Evolutionary conservation across 2,329 filamentous ascomycete genomes (phyloP), one percentile per base, ranked within the genome.

Genomic region (Trichoderma sp.): DNA sequence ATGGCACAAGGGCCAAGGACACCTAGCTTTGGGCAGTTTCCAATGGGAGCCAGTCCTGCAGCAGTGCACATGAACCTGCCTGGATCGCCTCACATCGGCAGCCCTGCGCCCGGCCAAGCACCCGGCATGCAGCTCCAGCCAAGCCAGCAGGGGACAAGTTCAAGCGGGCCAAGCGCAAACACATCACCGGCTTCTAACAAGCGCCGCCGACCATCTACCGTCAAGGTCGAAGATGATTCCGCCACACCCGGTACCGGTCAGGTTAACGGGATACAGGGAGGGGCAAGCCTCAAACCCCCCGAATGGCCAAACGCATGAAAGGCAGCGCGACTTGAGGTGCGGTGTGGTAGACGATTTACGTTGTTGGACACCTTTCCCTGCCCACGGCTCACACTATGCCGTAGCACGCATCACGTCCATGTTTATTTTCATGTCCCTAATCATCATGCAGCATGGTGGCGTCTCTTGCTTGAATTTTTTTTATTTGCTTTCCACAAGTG

Each of bases 81-180:
- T 33, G 91, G 90, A 18, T 92, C 91, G 16, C 91, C 91, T 68
- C 90, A 91, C 72, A 80, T 87, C 74, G 88, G 89, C 72, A 92
- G 90, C 81, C 91, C 91, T 9, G 90, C 90, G 21, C 88, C 89
- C 16, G 90, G 89, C 18, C 90, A 91, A 81, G 90, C 91, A 69
- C 91, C 91, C 27, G 87, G 87, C 77, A 93, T 93, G 91, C 90
- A 91, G 81, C 85, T 91, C 76, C 91, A 93, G 81, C 89, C 90
- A 77, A 93, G 91, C 81, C 91, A 93, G 81, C 91, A 93, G 81
- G 91, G 91, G 53, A 92, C 91, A 38, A 90, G 86, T 81, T 92
- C 91, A 11, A 91, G 89, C 81, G 91, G 90, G 2, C 90, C 91
- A 7, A 93, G 91, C 80, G 91, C 91, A 75, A 93, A 92, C 83